A percentile compares a stretch with the other conserved stretches of the same genome.
These are phyloP conservation scores for Paracamarosporium sp. DNA, from an alignment of 2,329 filamentous ascomycete species.

Conservation along the genomic window DNA sequence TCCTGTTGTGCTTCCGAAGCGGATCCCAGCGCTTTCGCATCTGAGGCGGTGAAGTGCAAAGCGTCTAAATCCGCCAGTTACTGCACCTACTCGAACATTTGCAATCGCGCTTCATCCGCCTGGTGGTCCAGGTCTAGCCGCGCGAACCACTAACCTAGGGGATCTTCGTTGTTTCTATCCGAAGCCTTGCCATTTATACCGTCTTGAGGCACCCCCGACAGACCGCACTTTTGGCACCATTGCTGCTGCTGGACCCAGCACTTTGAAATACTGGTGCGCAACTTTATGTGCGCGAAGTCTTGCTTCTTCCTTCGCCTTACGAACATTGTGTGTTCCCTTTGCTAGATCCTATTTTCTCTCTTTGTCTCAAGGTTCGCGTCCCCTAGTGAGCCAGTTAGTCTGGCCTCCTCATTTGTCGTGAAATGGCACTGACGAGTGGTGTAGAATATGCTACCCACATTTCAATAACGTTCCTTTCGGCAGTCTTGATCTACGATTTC, in stretches of 20 bases:
- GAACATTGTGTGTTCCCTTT: neutral
- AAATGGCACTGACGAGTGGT: neutral
- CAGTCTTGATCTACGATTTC: neutral
- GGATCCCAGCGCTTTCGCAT: conserved; percentile 10
- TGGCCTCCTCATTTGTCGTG: neutral
- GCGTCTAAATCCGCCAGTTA: conserved; percentile 21
- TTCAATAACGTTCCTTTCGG: neutral
- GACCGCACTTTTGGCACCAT: conserved; percentile 17
- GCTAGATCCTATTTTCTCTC: neutral
- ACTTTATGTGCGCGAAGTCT: neutral
- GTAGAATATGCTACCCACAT: neutral
- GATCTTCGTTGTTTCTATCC: conserved; percentile 10
- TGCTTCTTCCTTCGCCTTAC: neutral
- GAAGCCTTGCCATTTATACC: conserved; percentile 5
- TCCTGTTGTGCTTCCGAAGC: conserved; percentile 15
- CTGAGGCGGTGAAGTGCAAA: conserved; percentile 27
- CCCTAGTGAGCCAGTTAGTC: conserved; percentile 2
- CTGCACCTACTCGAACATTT: conserved; percentile 11
- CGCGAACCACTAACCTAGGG: conserved; percentile 2
- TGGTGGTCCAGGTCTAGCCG: conserved; percentile 13
- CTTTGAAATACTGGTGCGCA: conserved; percentile 8
- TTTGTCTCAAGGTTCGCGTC: conserved; percentile 1
- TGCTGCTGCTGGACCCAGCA: conserved; percentile 17
- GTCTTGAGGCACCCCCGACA: conserved; percentile 7
- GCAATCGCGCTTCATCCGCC: conserved; percentile 14